These are phyloP conservation scores for Wallacemonas sp. DNA, from an alignment of 208 protist genomes.

Conservation along the genomic window DNA sequence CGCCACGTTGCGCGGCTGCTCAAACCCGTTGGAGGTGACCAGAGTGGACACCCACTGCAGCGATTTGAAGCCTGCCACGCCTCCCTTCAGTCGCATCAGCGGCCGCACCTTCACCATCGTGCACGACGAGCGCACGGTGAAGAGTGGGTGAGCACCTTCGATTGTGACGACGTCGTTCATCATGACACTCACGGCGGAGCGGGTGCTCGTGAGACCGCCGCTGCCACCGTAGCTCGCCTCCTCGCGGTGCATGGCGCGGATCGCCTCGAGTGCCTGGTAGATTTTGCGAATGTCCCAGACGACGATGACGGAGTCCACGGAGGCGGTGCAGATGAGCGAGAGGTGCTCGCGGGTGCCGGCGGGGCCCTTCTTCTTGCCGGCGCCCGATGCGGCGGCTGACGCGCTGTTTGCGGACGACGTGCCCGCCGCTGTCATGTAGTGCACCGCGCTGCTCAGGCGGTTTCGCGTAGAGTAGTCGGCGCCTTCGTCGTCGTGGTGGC, in stretches of 20 bases:
- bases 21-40: slow-evolving; percentile 55
- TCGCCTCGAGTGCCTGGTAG: slow-evolving; percentile 69
- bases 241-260: slow-evolving; percentile 20
- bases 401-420: slow-evolving; percentile 13
- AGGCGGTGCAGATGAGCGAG: slow-evolving; percentile 80
- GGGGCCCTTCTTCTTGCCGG: slow-evolving; percentile 18
- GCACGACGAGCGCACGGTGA: slow-evolving; percentile 69
- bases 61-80: slow-evolving; percentile 65
- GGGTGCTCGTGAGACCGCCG: slow-evolving; percentile 1
- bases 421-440: slow-evolving; percentile 21
- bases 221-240: not conserved
- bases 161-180: slow-evolving; percentile 72
- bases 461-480: slow-evolving; percentile 39
- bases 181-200: slow-evolving; percentile 17
- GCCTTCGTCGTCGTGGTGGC: slow-evolving; percentile 49
- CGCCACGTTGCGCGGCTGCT: slow-evolving; percentile 30
- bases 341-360: slow-evolving; percentile 62
- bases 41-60: slow-evolving; percentile 80
- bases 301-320: slow-evolving; percentile 77
- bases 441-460: slow-evolving; percentile 63
- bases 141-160: slow-evolving; percentile 22
- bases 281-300: slow-evolving; percentile 86
- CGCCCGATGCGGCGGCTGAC: slow-evolving; percentile 4
- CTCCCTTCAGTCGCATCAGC: slow-evolving; percentile 81
- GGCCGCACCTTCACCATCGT: slow-evolving; percentile 75